phyloP scores from a whole-genome alignment of 306 rosid genomes.

The Corylus americana region DNA sequence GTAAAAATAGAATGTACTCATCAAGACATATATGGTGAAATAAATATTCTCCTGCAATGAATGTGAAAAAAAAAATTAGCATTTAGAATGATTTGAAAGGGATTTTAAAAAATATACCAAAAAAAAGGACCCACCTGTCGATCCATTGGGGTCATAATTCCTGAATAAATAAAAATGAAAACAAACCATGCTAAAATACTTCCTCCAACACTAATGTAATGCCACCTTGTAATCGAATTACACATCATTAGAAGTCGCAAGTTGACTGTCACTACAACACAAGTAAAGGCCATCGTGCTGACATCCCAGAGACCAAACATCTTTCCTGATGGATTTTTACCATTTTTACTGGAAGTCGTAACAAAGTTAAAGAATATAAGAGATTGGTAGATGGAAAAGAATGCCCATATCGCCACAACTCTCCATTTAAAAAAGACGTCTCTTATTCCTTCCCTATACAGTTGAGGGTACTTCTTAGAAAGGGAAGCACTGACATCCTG shows the following conservation, averaged over 20 bases:
- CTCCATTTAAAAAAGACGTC: constrained; percentile 84
- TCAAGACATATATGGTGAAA: constrained; percentile 78
- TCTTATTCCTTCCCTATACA: constrained; percentile 85
- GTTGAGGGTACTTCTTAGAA: constrained; percentile 92
- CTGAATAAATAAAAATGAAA: constrained; percentile 73
- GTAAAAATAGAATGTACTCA: constrained; percentile 89
- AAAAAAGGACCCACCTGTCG: constrained; percentile 58
- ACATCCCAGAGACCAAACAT: constrained; percentile 91
- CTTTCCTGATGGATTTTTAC: constrained; percentile 69
- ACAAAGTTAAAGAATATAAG: constrained; percentile 72
- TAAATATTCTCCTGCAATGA: constrained; percentile 80
- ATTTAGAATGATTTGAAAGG: constrained; percentile 12
- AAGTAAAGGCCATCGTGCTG: constrained; percentile 93
- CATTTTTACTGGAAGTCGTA: constrained; percentile 48
- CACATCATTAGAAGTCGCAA: constrained; percentile 82
- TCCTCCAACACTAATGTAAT: constrained; percentile 89
- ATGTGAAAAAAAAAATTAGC: constrained; percentile 18
- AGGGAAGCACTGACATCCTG: constrained; percentile 94
- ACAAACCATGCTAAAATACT: constrained; percentile 89
- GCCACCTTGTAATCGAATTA: constrained; percentile 91
- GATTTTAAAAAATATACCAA: constrained; percentile 5
- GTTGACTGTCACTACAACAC: constrained; percentile 86
- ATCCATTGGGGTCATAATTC: constrained; percentile 60
- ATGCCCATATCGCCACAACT: constrained; percentile 90
- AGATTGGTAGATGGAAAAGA: constrained; percentile 87